These are phyloP conservation scores for Elsinoe fawcettii DNA, from an alignment of 2,329 filamentous ascomycete species.

Conservation along the genomic window DNA sequence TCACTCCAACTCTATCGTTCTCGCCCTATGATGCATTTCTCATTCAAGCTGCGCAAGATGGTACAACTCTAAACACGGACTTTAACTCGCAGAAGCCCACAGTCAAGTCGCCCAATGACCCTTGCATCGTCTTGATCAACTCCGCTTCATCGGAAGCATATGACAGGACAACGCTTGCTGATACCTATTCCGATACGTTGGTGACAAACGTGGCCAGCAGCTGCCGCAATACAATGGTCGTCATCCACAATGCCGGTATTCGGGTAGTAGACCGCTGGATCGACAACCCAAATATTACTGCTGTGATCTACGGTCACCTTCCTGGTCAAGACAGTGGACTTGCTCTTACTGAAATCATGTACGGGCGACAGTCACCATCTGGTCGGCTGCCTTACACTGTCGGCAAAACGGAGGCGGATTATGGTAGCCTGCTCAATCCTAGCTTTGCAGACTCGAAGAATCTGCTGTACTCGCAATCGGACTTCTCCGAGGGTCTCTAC, in stretches of 20 bases:
- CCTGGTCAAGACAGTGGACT: conserved; percentile 57
- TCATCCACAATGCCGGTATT: conserved; percentile 57
- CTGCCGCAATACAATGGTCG: conserved; percentile 56
- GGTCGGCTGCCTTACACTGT: conserved; percentile 57
- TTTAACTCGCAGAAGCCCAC: conserved; percentile 42
- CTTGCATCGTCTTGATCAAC: conserved; percentile 54
- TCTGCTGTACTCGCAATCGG: conserved; percentile 19
- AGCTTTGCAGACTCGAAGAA: conserved; percentile 15
- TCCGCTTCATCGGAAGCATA: conserved; percentile 35
- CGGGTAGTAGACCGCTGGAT: conserved; percentile 55
- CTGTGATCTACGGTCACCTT: conserved; percentile 55
- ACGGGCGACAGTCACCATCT: conserved; percentile 50
- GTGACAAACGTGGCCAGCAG: conserved; percentile 50
- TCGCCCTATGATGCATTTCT: conserved; percentile 32
- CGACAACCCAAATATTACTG: conserved; percentile 57
- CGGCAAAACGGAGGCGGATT: conserved; percentile 50
- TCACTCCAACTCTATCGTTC: conserved; percentile 29
- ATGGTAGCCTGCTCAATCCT: conserved; percentile 38
- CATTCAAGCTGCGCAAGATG: conserved; percentile 39
- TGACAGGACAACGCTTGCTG: conserved; percentile 32
- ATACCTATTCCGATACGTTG: conserved; percentile 45
- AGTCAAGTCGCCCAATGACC: conserved; percentile 37
- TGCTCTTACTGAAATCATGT: conserved; percentile 49
- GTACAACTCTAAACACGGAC: conserved; percentile 54
- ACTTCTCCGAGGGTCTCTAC: conserved; percentile 32